These are phyloP conservation scores for Exutisphaerella laricina DNA, from an alignment of 2,329 filamentous ascomycete genomes.

Conservation along the genomic window DNA sequence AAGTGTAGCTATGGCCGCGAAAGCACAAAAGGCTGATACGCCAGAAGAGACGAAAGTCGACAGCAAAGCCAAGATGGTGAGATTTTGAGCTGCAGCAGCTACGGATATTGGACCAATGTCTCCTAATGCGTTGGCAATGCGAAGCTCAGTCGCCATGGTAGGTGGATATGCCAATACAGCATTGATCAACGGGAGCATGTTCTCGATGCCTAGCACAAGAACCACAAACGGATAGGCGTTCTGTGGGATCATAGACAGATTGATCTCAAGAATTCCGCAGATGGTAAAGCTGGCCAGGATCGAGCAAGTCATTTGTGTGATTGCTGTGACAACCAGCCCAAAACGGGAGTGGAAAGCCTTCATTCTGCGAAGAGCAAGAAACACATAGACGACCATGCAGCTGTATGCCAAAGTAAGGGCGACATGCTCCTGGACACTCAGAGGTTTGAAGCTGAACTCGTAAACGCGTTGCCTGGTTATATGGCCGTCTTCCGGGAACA, in stretches of 20 bases:
- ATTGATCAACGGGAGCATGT: constrained; percentile 69
- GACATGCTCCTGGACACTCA: constrained; percentile 61
- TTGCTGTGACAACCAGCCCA: constrained; percentile 65
- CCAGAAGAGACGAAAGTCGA: constrained; percentile 63
- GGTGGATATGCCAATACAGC: constrained; percentile 66
- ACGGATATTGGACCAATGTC: constrained; percentile 66
- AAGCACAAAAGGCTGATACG: constrained; percentile 69
- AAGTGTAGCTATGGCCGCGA: constrained; percentile 66
- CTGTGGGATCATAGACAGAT: constrained; percentile 67
- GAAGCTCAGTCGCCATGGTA: constrained; percentile 60
- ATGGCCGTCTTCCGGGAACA: constrained; percentile 57
- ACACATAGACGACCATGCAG: constrained; percentile 59
- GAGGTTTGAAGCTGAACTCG: constrained; percentile 71
- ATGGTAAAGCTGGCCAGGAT: constrained; percentile 75
- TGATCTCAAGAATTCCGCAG: constrained; percentile 68
- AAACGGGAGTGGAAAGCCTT: constrained; percentile 70
- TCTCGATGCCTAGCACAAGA: constrained; percentile 69
- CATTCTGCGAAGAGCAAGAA: constrained; percentile 61
- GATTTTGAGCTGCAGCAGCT: constrained; percentile 62
- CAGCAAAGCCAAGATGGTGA: constrained; percentile 60
- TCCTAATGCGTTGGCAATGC: constrained; percentile 69
- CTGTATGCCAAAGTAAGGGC: constrained; percentile 61
- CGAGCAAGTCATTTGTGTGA: constrained; percentile 61
- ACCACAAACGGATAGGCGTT: constrained; percentile 73
- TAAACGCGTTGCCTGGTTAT: constrained; percentile 58